phyloP scores from a whole-genome alignment of 148 eudicot genomes.

The Chenopodium berlandieri region DNA sequence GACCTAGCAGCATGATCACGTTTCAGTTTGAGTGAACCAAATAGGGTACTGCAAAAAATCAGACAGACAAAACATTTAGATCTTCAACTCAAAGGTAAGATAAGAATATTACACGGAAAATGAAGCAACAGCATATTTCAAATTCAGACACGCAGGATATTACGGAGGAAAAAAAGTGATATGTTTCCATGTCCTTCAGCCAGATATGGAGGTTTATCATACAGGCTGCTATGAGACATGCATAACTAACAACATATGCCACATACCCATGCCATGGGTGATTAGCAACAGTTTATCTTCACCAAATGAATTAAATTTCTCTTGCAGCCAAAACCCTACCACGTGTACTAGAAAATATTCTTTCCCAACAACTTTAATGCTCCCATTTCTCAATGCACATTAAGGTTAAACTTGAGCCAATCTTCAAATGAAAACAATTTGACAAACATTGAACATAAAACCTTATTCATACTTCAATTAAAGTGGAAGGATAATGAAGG shows the following conservation, averaged over 20 bases:
- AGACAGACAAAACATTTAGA: slow-evolving; percentile 1
- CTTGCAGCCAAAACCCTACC: background rate
- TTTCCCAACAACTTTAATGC: background rate
- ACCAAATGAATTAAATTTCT: background rate
- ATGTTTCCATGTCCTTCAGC: background rate
- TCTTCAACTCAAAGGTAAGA: background rate
- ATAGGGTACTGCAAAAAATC: slow-evolving; percentile 31
- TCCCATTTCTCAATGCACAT: background rate
- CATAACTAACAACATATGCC: background rate
- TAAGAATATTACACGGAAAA: background rate
- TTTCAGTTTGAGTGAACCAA: slow-evolving; percentile 22
- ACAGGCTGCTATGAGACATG: background rate
- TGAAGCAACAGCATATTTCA: background rate
- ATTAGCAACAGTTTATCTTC: background rate
- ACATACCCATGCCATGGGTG: background rate
- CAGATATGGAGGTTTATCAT: background rate
- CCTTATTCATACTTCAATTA: background rate
- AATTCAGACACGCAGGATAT: background rate
- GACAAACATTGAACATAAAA: too few relatives aligned
- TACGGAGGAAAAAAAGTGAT: background rate
- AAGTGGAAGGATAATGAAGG: background rate
- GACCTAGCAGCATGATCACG: slow-evolving; percentile 2
- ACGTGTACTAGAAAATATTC: background rate
- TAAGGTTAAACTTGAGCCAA: background rate
- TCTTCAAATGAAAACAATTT: background rate